These are phyloP conservation scores for Xylariaceae sp. DNA, from an alignment of 2,329 filamentous ascomycete genomes.

Conservation along the genomic window DNA sequence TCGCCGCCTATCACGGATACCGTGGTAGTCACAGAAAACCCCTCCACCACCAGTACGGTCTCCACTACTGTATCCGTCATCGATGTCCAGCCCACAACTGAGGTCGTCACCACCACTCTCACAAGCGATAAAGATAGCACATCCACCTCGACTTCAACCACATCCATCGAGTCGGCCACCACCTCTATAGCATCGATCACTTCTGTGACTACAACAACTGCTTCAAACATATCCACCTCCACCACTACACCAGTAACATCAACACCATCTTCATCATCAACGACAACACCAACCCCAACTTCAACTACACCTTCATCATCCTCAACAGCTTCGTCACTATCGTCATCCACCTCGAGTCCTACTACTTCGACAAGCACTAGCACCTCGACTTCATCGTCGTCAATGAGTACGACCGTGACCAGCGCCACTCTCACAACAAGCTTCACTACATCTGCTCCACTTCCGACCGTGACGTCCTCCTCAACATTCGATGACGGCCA, in stretches of 20 bases:
- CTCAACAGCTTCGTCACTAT: not conserved
- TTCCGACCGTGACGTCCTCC: slow-evolving; percentile 6
- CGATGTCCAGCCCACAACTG: slow-evolving; percentile 20
- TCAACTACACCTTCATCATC: no score
- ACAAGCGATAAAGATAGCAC: slow-evolving; percentile 12
- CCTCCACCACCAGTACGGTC: slow-evolving; percentile 11
- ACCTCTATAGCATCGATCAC: no score
- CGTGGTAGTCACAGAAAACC: slow-evolving; percentile 14
- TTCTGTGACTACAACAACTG: no score
- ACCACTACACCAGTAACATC: not conserved
- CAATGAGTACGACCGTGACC: no score
- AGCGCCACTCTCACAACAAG: not conserved
- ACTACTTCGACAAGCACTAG: not conserved
- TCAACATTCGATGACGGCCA: slow-evolving; percentile 9
- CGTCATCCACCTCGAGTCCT: not conserved
- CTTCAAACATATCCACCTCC: not conserved
- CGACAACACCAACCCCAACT: not conserved
- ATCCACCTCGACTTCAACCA: slow-evolving; percentile 1
- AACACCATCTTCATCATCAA: not conserved
- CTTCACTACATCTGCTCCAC: slow-evolving; percentile 4
- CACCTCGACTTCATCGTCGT: not conserved
- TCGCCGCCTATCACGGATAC: slow-evolving; percentile 26
- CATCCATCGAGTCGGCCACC: no score
- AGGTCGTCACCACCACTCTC: slow-evolving; percentile 15
- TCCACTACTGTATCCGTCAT: slow-evolving; percentile 28